A percentile compares a stretch with the other conserved stretches of the same genome.
phyloP scores from a whole-genome alignment of 2,329 filamentous ascomycete species.

The Cladobotryum protrusum region DNA sequence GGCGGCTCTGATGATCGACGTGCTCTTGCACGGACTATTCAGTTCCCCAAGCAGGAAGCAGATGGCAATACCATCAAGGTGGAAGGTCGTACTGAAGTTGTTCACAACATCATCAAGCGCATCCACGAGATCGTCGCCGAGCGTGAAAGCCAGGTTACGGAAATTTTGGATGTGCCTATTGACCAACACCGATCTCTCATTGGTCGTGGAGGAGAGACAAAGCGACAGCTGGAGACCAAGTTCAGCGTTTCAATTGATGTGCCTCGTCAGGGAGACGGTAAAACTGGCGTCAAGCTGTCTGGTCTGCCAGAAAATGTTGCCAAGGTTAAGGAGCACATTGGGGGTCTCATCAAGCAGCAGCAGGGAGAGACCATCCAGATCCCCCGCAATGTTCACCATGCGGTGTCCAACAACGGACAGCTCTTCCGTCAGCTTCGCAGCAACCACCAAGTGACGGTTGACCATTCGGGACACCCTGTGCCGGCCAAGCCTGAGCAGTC shows the following conservation, averaged over 20 bases:
- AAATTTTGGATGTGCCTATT: constrained; percentile 72
- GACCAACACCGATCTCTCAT: constrained; percentile 90
- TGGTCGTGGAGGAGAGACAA: constrained; percentile 81
- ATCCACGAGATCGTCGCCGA: constrained; percentile 79
- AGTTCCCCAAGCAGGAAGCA: constrained; percentile 85
- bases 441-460: constrained; percentile 82
- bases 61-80: constrained; percentile 80
- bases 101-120: constrained; percentile 79
- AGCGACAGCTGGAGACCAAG: constrained; percentile 76
- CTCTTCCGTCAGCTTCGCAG: constrained; percentile 88
- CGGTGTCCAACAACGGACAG: constrained; percentile 79
- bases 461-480: constrained; percentile 75
- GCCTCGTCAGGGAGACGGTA: constrained; percentile 78
- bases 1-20: constrained; percentile 84
- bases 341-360: constrained; percentile 72
- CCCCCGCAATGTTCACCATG: constrained; percentile 75
- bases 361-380: constrained; percentile 83
- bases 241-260: constrained; percentile 87
- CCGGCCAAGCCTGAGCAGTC: constrained; percentile 61
- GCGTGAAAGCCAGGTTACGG: constrained; percentile 74
- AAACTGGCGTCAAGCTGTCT: constrained; percentile 79
- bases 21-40: constrained; percentile 80
- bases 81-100: constrained; percentile 75
- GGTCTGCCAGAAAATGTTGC: constrained; percentile 74
- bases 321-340: constrained; percentile 81